Conservation (phyloP, 2,329 filamentous ascomycete species). For the Talaromyces sp. region DNA sequence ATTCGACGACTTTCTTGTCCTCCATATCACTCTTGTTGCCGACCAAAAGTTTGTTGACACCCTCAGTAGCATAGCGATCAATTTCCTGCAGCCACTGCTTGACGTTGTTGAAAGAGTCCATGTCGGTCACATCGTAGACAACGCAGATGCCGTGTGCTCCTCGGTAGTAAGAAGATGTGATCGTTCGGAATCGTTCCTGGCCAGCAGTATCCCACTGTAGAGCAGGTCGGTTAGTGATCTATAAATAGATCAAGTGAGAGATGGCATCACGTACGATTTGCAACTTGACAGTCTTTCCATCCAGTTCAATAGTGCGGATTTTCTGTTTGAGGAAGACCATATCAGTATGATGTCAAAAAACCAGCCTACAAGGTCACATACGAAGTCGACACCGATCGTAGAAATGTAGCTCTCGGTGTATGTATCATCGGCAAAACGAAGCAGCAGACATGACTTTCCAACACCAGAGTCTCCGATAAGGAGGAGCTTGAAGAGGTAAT, state of each 20-base stretch:
- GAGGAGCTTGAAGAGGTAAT: conserved; percentile 99
- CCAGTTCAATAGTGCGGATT: conserved; percentile 99
- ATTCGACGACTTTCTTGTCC: conserved; percentile 99
- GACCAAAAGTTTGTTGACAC: conserved; percentile 98
- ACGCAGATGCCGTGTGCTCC: conserved; percentile 99
- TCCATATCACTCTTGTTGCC: conserved; percentile 99
- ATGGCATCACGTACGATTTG: conserved; percentile 71
- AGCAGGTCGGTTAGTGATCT: conserved; percentile 13
- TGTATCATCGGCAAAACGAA: conserved; percentile 97
- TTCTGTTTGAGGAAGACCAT: conserved; percentile 57
- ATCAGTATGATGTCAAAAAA: neutral
- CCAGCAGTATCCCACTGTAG: conserved; percentile 95
- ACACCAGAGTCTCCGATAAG: conserved; percentile 99
- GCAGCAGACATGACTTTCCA: conserved; percentile 97
- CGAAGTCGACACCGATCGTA: conserved; percentile 98
- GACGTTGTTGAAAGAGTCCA: conserved; percentile 99
- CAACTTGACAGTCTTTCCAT: conserved; percentile 99
- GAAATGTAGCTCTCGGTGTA: conserved; percentile 99
- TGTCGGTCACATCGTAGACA: conserved; percentile 99
- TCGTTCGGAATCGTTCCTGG: conserved; percentile 98
- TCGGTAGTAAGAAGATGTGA: conserved; percentile 99
- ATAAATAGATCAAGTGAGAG: conserved; percentile 34
- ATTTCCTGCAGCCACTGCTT: conserved; percentile 99
- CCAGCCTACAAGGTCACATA: conserved; percentile 51
- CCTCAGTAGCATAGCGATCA: conserved; percentile 97